Conservation (phyloP, 1,284 basidiomycete genomes). For the Rhodotorula sp. region DNA sequence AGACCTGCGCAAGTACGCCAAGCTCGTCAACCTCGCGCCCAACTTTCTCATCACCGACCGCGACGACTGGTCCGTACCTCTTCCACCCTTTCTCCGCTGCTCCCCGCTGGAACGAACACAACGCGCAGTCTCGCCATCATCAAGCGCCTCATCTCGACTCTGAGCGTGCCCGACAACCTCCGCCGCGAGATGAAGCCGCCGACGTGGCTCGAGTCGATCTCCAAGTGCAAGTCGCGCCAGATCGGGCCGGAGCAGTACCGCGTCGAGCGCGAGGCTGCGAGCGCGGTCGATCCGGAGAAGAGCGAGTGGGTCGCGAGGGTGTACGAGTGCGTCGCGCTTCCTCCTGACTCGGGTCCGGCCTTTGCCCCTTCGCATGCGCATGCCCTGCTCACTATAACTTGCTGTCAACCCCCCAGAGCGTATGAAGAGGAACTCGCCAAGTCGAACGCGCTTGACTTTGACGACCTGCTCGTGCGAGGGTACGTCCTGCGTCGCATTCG, state of each 20-base stretch:
- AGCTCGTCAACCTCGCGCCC: constrained; percentile 62
- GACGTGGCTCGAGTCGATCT: constrained; percentile 66
- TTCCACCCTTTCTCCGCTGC: background rate
- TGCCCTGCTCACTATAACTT: too few relatives aligned
- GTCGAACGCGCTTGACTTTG: constrained; percentile 81
- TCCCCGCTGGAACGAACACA: background rate
- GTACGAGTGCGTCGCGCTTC: constrained; percentile 23
- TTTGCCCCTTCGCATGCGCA: too few relatives aligned
- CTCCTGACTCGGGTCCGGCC: background rate
- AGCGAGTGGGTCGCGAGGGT: constrained; percentile 29
- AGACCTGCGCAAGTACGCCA: constrained; percentile 67
- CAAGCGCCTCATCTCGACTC: constrained; percentile 57
- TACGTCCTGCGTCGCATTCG: constrained; percentile 45
- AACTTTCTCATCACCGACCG: constrained; percentile 84
- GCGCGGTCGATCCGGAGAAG: constrained; percentile 18
- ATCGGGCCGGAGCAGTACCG: constrained; percentile 55
- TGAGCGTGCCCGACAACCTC: constrained; percentile 47
- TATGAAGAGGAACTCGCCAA: constrained; percentile 68
- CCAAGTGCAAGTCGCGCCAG: constrained; percentile 76
- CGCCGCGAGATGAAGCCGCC: constrained; percentile 65
- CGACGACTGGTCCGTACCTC: constrained; percentile 67
- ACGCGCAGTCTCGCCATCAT: constrained; percentile 55
- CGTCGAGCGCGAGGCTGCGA: background rate
- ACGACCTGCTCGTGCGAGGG: constrained; percentile 69
- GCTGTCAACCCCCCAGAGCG: constrained; percentile 59